Percentiles rank a stretch among this genome's conserved stretches.
phyloP scores from a whole-genome alignment of 495 filamentous ascomycete genomes.

The Penicillium crystallinum region DNA sequence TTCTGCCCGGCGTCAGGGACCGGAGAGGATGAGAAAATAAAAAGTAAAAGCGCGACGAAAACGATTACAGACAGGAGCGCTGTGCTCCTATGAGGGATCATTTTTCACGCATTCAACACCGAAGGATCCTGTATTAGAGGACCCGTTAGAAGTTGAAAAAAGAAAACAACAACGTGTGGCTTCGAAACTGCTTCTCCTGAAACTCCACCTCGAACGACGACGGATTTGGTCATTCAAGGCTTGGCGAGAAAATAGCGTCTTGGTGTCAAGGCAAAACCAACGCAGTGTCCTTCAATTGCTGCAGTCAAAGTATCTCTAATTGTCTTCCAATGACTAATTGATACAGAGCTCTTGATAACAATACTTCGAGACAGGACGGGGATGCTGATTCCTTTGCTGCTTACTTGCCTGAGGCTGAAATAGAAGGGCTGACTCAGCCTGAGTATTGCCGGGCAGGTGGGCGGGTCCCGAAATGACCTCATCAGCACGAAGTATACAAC shows the following conservation, averaged over 20 bases:
- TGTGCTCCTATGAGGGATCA: conserved; percentile 42
- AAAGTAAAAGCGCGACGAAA: conserved; percentile 41
- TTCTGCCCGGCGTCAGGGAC: conserved; percentile 21
- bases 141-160: conserved; percentile 1
- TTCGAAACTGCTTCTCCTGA: conserved; percentile 12
- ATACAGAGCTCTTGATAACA: too few relatives aligned
- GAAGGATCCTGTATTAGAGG: conserved; percentile 1
- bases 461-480: too few relatives aligned
- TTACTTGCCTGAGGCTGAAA: too few relatives aligned
- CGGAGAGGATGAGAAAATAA: conserved; percentile 42
- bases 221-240: conserved; percentile 11
- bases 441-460: too few relatives aligned
- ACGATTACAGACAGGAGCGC: conserved; percentile 40
- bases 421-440: too few relatives aligned
- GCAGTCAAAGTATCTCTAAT: not conserved
- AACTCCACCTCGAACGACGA: conserved; percentile 11
- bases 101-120: conserved; percentile 17
- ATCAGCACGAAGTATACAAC: too few relatives aligned
- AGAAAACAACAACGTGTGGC: not conserved
- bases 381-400: too few relatives aligned
- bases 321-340: too few relatives aligned
- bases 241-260: not conserved
- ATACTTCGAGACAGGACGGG: too few relatives aligned
- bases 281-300: not conserved
- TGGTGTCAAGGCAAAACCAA: not conserved